Conservation (phyloP, 495 filamentous ascomycete species). For the Venustampulla echinocandica region DNA sequence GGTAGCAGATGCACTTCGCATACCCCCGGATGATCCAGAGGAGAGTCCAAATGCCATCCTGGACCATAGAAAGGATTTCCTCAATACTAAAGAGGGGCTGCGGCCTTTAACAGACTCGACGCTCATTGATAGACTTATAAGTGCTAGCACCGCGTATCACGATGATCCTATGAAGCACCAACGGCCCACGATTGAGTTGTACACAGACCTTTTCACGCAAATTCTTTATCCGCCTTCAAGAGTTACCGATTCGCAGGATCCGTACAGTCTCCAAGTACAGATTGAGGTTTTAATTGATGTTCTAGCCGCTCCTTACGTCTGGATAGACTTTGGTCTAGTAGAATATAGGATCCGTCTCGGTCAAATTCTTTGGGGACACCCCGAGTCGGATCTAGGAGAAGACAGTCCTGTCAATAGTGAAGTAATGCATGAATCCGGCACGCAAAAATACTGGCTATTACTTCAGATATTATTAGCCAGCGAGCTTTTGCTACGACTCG, state of each 20-base stretch:
- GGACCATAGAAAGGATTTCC: slow-evolving; percentile 40
- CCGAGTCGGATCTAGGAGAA: slow-evolving; percentile 30
- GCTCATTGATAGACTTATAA: slow-evolving; percentile 43
- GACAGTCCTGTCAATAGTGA: slow-evolving; percentile 32
- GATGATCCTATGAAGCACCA: slow-evolving; percentile 21
- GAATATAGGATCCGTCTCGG: slow-evolving; percentile 75
- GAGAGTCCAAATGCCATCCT: slow-evolving; percentile 30
- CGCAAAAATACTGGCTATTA: slow-evolving; percentile 66
- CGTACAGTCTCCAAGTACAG: slow-evolving; percentile 51
- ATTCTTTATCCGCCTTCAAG: slow-evolving; percentile 49
- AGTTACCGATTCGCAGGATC: slow-evolving; percentile 47
- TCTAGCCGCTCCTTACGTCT: slow-evolving; percentile 47
- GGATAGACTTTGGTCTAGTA: slow-evolving; percentile 70
- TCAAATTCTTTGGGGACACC: slow-evolving; percentile 67
- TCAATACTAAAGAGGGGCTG: slow-evolving; percentile 36
- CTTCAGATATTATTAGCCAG: slow-evolving; percentile 71
- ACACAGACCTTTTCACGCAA: slow-evolving; percentile 52
- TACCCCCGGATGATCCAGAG: slow-evolving; percentile 40
- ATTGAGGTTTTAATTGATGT: slow-evolving; percentile 47
- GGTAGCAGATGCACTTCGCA: slow-evolving; percentile 51
- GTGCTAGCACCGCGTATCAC: slow-evolving; percentile 37
- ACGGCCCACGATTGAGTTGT: slow-evolving; percentile 28
- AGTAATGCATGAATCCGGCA: slow-evolving; percentile 35
- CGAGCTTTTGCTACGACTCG: slow-evolving; percentile 67
- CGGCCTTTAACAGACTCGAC: slow-evolving; percentile 42